phyloP scores from a whole-genome alignment of 106 monocot species.

The Apostasia ramifera region DNA sequence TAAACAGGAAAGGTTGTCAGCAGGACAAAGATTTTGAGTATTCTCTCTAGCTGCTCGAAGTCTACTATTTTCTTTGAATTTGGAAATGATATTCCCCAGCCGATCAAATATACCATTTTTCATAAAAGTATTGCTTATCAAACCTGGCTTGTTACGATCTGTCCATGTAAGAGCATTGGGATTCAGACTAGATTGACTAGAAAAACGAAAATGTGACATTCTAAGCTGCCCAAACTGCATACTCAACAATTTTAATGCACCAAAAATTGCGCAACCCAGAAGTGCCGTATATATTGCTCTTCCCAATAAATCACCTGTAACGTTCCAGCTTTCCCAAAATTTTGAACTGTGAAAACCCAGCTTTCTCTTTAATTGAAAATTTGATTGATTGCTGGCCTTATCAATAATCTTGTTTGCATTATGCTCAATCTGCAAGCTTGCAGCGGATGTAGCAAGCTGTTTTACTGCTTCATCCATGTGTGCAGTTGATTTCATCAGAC shows the following conservation, averaged over 20 bases:
- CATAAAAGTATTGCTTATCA: slow-evolving; percentile 8
- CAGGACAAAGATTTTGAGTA: slow-evolving; percentile 17
- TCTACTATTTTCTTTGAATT: slow-evolving; percentile 24
- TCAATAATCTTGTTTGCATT: slow-evolving; percentile 15
- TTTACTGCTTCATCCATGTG: slow-evolving; percentile 73
- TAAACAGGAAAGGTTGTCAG: slow-evolving; percentile 21
- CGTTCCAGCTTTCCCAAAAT: slow-evolving; percentile 33
- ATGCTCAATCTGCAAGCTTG: slow-evolving; percentile 31
- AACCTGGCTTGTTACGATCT: slow-evolving; percentile 2
- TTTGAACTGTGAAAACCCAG: slow-evolving; percentile 24
- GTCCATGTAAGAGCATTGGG: slow-evolving; percentile 12
- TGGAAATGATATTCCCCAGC: slow-evolving; percentile 26
- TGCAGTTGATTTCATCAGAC: slow-evolving; percentile 24
- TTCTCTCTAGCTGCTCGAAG: slow-evolving; percentile 13
- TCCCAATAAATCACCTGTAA: slow-evolving; percentile 20
- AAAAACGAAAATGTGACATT: slow-evolving; percentile 8
- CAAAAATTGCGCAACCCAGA: slow-evolving; percentile 43
- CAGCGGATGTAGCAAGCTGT: slow-evolving; percentile 53
- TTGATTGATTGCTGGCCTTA: slow-evolving; percentile 16
- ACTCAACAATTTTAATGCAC: slow-evolving; percentile 32
- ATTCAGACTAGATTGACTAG: slow-evolving; percentile 13
- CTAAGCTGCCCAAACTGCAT: slow-evolving; percentile 28
- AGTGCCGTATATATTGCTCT: slow-evolving; percentile 32
- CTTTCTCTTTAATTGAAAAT: slow-evolving; percentile 45
- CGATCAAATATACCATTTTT: slow-evolving; percentile 14